Evolutionary conservation across 2,329 filamentous ascomycete species (phyloP).

Genomic region (Zasmidium cellare): DNA sequence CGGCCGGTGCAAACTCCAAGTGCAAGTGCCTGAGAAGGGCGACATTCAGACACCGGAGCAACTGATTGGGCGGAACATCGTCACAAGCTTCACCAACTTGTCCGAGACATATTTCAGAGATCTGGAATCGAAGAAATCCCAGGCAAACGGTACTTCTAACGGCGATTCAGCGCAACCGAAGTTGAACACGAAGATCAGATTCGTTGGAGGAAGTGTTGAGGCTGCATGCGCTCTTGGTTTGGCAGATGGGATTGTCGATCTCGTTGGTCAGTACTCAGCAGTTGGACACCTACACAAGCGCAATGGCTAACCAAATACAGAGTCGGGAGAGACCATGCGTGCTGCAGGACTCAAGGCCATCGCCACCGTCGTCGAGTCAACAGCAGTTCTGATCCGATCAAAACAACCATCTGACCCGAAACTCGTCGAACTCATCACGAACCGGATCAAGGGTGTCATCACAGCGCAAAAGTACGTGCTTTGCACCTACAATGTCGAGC

Average conservation of each 20-base stretch:
- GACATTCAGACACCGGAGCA: constrained; percentile 67
- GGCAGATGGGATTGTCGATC: constrained; percentile 94
- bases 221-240: constrained; percentile 94
- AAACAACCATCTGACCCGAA: constrained; percentile 76
- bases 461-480: constrained; percentile 91
- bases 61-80: constrained; percentile 87
- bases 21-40: constrained; percentile 93
- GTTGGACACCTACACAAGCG: not conserved
- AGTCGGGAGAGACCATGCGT: constrained; percentile 98
- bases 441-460: constrained; percentile 89
- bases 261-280: constrained; percentile 72
- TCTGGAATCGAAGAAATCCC: constrained; percentile 60
- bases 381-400: constrained; percentile 89
- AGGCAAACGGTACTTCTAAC: constrained; percentile 41
- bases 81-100: constrained; percentile 90
- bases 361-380: constrained; percentile 85
- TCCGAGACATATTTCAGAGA: constrained; percentile 79
- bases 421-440: constrained; percentile 78
- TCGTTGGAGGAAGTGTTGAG: constrained; percentile 94
- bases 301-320: constrained; percentile 46
- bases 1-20: constrained; percentile 86
- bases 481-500: constrained; percentile 92
- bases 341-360: constrained; percentile 92
- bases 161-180: constrained; percentile 50
- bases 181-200: constrained; percentile 84